These are phyloP conservation scores for Salvia sclarea DNA, from an alignment of 305 asterid genomes.

Conservation along the genomic window DNA sequence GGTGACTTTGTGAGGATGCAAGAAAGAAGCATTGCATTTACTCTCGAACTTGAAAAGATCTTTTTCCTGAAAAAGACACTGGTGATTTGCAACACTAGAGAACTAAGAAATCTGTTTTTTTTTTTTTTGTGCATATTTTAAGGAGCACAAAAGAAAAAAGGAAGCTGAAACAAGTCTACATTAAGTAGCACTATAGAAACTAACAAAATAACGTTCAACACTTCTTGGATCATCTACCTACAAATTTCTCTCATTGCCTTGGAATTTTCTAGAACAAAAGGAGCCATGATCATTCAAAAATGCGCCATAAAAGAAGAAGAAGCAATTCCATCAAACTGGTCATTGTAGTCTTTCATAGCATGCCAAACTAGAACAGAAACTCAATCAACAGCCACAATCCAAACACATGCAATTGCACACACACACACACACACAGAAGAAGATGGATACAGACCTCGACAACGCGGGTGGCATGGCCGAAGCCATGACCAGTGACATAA, in stretches of 20 bases:
- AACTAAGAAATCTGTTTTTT: not conserved
- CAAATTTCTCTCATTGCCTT: not conserved
- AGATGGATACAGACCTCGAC: slow-evolving; percentile 62
- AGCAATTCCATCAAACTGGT: slow-evolving; percentile 2
- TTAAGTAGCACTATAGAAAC: not conserved
- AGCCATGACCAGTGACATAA: slow-evolving; percentile 97
- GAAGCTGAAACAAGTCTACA: not conserved
- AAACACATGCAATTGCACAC: not conserved
- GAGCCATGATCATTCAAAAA: slow-evolving; percentile 11
- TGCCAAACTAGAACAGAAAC: not conserved
- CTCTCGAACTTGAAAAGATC: not conserved
- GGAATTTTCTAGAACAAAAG: not conserved
- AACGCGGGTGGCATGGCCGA: slow-evolving; percentile 96
- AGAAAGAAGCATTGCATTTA: not conserved
- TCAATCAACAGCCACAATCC: slow-evolving; percentile 1
- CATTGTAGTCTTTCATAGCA: not conserved
- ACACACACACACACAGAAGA: slow-evolving; percentile 3
- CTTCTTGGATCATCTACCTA: not conserved
- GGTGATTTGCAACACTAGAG: not conserved
- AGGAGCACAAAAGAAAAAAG: not conserved
- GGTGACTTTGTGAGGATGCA: not conserved
- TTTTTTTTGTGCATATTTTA: not conserved
- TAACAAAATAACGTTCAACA: not conserved
- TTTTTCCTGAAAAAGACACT: not conserved
- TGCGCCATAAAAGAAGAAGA: not conserved